Percentiles rank a stretch among this genome's conserved stretches.
Conservation (phyloP, 1,284 basidiomycete species). For the Heterobasidion irregulare region DNA sequence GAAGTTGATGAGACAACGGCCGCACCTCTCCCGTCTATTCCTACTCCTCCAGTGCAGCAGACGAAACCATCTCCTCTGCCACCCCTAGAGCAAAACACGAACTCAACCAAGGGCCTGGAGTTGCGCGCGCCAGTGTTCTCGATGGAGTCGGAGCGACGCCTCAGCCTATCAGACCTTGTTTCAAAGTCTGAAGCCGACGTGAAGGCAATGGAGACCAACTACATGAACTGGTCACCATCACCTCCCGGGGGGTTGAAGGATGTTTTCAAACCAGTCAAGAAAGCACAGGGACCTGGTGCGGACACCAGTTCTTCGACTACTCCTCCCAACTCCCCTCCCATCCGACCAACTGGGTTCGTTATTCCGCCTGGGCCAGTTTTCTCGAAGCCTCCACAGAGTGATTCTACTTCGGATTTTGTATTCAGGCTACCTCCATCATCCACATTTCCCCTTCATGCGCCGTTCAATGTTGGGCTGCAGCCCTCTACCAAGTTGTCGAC, state of each 20-base stretch:
- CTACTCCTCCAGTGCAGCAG: not conserved
- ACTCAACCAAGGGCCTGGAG: not conserved
- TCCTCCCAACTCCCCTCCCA: constrained; percentile 48
- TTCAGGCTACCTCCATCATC: constrained; percentile 19
- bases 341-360: constrained; percentile 21
- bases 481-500: constrained; percentile 18
- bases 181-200: constrained; percentile 6
- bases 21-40: not conserved
- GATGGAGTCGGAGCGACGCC: constrained; percentile 25
- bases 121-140: not conserved
- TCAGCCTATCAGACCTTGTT: constrained; percentile 48
- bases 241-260: not conserved
- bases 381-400: constrained; percentile 36
- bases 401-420: constrained; percentile 11
- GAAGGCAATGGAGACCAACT: not conserved
- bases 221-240: not conserved
- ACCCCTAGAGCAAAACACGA: not conserved
- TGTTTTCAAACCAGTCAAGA: not conserved
- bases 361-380: constrained; percentile 41
- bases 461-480: constrained; percentile 37
- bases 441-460: constrained; percentile 32
- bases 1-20: constrained; percentile 23
- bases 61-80: not conserved
- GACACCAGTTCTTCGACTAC: constrained; percentile 42
- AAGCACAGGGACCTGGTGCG: not conserved